Evolutionary conservation across 148 eudicot genomes (phyloP).

Genomic region (Nyssa sinensis): DNA sequence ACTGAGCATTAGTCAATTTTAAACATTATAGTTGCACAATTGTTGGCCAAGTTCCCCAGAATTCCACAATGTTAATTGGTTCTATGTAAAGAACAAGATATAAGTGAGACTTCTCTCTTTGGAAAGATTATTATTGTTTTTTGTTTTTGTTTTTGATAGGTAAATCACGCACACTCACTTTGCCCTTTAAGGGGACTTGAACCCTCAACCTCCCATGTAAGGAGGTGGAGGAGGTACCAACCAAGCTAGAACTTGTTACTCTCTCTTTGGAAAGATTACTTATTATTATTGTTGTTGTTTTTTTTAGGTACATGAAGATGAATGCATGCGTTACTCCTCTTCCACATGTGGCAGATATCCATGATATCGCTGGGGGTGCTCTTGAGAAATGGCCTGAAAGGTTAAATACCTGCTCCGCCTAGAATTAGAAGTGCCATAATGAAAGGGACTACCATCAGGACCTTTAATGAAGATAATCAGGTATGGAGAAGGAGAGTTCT

Average conservation of each 20-base stretch:
- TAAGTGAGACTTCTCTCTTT: not conserved
- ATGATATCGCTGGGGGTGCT: slow-evolving; percentile 46
- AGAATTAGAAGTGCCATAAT: slow-evolving; percentile 32
- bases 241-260: no score
- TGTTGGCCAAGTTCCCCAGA: not conserved
- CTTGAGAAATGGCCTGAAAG: slow-evolving; percentile 70
- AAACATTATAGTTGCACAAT: not conserved
- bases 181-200: no score
- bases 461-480: slow-evolving; percentile 48
- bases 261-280: no score
- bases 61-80: not conserved
- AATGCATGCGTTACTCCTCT: slow-evolving; percentile 51
- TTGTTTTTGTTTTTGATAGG: no score
- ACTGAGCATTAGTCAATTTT: not conserved
- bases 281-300: no score
- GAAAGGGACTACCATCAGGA: slow-evolving; percentile 27
- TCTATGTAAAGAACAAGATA: not conserved
- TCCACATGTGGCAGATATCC: slow-evolving; percentile 35
- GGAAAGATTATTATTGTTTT: no score
- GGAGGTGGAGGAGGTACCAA: no score
- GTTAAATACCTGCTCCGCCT: slow-evolving; percentile 50
- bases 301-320: slow-evolving; percentile 47
- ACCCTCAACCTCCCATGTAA: no score
- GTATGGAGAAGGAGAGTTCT: slow-evolving; percentile 55
- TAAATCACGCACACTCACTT: no score